A percentile compares a stretch with the other conserved stretches of the same genome.
phyloP scores from a whole-genome alignment of 1,284 basidiomycete genomes.

The Naganishia cerealis region DNA sequence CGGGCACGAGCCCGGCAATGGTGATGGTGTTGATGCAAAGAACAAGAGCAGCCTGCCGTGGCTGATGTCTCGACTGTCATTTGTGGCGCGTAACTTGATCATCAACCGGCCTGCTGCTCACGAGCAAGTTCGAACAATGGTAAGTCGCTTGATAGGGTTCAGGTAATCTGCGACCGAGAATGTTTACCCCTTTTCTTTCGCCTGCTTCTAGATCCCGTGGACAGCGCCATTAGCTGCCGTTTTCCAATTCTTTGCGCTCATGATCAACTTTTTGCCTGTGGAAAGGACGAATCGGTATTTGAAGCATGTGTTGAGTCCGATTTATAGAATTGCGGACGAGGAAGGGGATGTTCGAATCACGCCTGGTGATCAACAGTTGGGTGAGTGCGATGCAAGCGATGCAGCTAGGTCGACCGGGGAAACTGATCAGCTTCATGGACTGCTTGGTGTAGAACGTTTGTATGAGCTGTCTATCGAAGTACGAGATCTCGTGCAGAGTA shows the following conservation, averaged over 20 bases:
- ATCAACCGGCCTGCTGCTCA: constrained; percentile 53
- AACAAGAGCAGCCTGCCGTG: constrained; percentile 70
- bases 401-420: neutral
- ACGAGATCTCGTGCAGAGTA: constrained; percentile 79
- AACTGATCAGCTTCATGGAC: neutral
- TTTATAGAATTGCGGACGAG: constrained; percentile 84
- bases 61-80: constrained; percentile 91
- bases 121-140: constrained; percentile 38
- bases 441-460: constrained; percentile 68
- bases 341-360: constrained; percentile 56
- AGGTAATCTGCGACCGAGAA: constrained; percentile 10
- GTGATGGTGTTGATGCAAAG: constrained; percentile 22
- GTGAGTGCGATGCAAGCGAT: constrained; percentile 57
- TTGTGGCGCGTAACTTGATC: constrained; percentile 64
- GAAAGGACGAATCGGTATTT: constrained; percentile 67
- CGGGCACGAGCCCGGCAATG: neutral
- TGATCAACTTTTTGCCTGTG: constrained; percentile 67
- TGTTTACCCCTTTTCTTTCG: constrained; percentile 54
- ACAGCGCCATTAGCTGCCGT: constrained; percentile 73
- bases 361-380: constrained; percentile 72
- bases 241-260: constrained; percentile 91
- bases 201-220: constrained; percentile 63
- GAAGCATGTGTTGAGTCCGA: constrained; percentile 78
- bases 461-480: constrained; percentile 80
- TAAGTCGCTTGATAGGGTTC: constrained; percentile 26